Conservation (phyloP, 1,284 basidiomycete species). For the Heterobasidion occidentale region DNA sequence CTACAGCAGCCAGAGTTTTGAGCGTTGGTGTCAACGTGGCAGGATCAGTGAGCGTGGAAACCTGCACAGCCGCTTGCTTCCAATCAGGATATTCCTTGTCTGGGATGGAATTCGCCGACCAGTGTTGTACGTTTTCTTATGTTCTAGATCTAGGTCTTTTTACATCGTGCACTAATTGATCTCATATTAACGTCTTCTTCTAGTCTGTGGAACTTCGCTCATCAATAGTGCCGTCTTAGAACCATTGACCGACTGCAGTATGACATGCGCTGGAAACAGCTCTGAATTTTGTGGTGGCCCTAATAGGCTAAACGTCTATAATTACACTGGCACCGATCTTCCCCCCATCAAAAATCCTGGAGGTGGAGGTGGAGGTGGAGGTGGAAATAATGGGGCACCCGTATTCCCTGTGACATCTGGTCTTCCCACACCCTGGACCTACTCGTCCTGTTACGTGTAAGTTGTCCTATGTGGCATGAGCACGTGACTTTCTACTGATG, state of each 20-base stretch:
- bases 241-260: constrained; percentile 44
- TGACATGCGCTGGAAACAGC: constrained; percentile 55
- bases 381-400: constrained; percentile 17
- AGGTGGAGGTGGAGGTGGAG: constrained; percentile 24
- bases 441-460: constrained; percentile 51
- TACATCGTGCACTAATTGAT: no score
- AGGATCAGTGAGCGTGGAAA: constrained; percentile 46
- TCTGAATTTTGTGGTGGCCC: constrained; percentile 65
- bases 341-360: constrained; percentile 32
- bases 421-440: constrained; percentile 43
- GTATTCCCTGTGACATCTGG: constrained; percentile 40
- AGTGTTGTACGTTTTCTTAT: constrained; percentile 38
- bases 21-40: constrained; percentile 30
- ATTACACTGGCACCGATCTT: constrained; percentile 52
- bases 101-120: constrained; percentile 39
- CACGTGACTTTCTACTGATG: background rate
- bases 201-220: constrained; percentile 49
- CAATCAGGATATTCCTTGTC: constrained; percentile 48
- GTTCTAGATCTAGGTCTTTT: background rate
- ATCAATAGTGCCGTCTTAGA: constrained; percentile 37
- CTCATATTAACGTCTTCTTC: background rate
- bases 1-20: constrained; percentile 39
- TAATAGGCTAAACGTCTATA: constrained; percentile 39
- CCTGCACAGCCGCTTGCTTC: constrained; percentile 56
- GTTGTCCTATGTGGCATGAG: constrained; percentile 12